phyloP scores from a whole-genome alignment of 2,329 filamentous ascomycete species.

The Thielaviopsis musarum region DNA sequence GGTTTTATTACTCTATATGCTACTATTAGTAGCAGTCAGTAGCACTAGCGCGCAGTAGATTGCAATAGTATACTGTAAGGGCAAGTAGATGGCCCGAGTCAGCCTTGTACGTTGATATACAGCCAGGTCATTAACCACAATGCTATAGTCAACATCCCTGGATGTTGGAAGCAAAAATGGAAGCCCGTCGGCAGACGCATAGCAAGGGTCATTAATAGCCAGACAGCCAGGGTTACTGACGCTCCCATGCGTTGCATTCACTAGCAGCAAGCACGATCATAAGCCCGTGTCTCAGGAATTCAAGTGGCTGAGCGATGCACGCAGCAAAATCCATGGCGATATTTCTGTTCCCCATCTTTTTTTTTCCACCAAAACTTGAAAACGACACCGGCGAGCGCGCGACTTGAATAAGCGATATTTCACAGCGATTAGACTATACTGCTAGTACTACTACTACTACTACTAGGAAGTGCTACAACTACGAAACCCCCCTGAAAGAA shows the following conservation, averaged over 20 bases:
- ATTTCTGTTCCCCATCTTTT: neutral
- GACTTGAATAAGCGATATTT: too few species aligned
- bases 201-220: neutral
- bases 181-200: neutral
- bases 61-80: neutral
- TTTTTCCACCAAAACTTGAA: too few species aligned
- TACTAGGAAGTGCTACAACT: too few species aligned
- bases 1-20: neutral
- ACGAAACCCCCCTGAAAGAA: too few species aligned
- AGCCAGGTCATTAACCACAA: neutral
- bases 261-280: neutral
- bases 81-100: neutral
- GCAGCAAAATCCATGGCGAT: neutral
- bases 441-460: too few species aligned
- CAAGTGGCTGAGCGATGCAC: neutral
- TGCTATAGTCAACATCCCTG: neutral
- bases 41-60: neutral
- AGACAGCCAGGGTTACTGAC: too few species aligned
- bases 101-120: neutral
- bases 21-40: neutral
- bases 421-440: too few species aligned
- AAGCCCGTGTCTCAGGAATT: neutral
- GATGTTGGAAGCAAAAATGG: neutral
- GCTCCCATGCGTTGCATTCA: neutral
- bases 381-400: too few species aligned